A percentile compares a stretch with the other conserved stretches of the same genome.
These are phyloP conservation scores for Exophiala lecanii-corni DNA, from an alignment of 2,329 filamentous ascomycete species.

Conservation along the genomic window DNA sequence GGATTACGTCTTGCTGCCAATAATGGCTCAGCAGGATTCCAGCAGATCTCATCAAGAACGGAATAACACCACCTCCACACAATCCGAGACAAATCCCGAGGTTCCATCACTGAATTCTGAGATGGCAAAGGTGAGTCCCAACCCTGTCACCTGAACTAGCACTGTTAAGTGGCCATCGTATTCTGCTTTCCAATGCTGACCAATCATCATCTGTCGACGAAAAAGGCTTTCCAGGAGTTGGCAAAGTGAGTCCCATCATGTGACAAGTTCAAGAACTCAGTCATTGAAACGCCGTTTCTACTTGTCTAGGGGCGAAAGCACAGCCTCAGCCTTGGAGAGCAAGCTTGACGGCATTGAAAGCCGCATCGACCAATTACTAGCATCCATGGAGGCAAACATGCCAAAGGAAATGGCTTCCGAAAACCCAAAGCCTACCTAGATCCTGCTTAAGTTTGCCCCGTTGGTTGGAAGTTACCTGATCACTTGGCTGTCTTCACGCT, in stretches of 20 bases:
- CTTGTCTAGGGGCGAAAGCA: constrained; percentile 51
- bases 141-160: too few relatives aligned
- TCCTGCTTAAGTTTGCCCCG: too few relatives aligned
- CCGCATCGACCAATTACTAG: constrained; percentile 51
- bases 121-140: constrained; percentile 24
- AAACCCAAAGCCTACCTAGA: constrained; percentile 17
- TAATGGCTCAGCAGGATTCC: not conserved
- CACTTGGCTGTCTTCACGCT: too few relatives aligned
- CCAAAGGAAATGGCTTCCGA: constrained; percentile 27
- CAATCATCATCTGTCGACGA: too few relatives aligned
- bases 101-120: constrained; percentile 21
- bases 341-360: constrained; percentile 51
- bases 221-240: constrained; percentile 34
- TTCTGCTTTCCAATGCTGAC: not conserved
- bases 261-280: too few relatives aligned
- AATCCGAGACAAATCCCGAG: not conserved
- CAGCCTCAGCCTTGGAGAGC: constrained; percentile 51
- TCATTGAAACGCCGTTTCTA: too few relatives aligned
- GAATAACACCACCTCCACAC: not conserved
- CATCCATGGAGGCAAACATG: constrained; percentile 37
- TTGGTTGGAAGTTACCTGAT: too few relatives aligned
- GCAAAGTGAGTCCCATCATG: constrained; percentile 29
- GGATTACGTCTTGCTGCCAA: too few relatives aligned
- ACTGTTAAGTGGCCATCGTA: too few relatives aligned
- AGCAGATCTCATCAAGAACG: too few relatives aligned